phyloP scores from a whole-genome alignment of 345 rosid genomes.

The thale cress (Arabidopsis thaliana) region DNA sequence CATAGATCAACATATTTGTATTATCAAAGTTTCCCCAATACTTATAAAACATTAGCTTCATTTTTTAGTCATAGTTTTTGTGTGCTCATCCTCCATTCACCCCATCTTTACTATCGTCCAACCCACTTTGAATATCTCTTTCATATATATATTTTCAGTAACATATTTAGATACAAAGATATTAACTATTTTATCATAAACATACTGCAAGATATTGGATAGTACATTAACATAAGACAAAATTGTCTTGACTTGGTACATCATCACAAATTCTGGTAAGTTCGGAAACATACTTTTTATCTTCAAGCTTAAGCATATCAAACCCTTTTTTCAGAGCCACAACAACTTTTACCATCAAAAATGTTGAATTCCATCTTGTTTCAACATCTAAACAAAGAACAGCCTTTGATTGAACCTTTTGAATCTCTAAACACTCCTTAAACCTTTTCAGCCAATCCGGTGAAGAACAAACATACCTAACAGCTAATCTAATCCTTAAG shows the following conservation, averaged over 20 bases:
- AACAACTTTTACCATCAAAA: not conserved
- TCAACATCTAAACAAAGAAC: slow-evolving; percentile 5
- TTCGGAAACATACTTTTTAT: slow-evolving; percentile 10
- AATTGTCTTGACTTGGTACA: not conserved
- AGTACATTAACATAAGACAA: not conserved
- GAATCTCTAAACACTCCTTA: not conserved
- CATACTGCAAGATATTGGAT: not conserved
- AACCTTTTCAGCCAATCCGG: no score
- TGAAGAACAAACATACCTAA: no score
- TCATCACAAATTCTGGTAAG: not conserved
- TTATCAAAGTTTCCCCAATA: slow-evolving; percentile 13
- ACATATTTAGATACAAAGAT: slow-evolving; percentile 13
- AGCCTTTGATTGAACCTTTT: not conserved
- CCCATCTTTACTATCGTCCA: slow-evolving; percentile 14
- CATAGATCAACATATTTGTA: not conserved
- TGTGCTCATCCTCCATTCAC: not conserved
- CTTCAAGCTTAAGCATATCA: slow-evolving; percentile 1
- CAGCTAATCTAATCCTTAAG: no score
- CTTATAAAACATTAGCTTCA: slow-evolving; percentile 5
- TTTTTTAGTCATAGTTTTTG: not conserved
- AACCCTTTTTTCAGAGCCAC: not conserved
- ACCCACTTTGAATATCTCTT: not conserved
- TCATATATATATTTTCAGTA: not conserved
- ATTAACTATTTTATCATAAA: slow-evolving; percentile 5
- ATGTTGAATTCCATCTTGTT: not conserved